Base-by-base conservation (phyloP, 2,329 filamentous ascomycete genomes). In the Colletotrichum cordylinicola region DNA sequence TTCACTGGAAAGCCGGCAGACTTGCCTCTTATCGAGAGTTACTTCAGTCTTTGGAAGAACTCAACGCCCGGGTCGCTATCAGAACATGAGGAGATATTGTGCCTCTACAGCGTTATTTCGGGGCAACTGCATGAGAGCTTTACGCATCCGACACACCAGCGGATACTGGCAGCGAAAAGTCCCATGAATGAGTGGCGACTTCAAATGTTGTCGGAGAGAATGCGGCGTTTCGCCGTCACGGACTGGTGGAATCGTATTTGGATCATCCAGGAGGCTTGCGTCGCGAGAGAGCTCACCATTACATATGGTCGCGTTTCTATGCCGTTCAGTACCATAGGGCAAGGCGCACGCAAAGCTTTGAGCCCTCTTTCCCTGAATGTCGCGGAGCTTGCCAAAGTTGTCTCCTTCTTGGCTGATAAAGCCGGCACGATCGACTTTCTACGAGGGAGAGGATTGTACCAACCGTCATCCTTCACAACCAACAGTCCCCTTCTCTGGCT, bases 251-350 rank as follows among this genome's bases (percentile, higher is more conserved):
- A 70, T 48, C 76, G 76, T 21, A 73, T 77, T 9, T 76, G 78
- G 78, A 65, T 78, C 5, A 61, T 80, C 1, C 79, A 79, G 33
- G 79, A 79, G 27, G 74, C 78, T 4, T 73, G 77, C 0, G 72
- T 78, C 18, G 75, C 77, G 2, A 55, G 27, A 31, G 31, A 24
- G 13, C 76, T 77, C 1, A 58, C 68, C 4, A 52, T 78, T 6
- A 48, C 21, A 3, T 77, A 70, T 10, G 77, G 77, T 5, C 66
- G 55, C 18, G 64, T 56, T 8, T 72, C 68, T 3, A 58, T 77
- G 8, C 68, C 68, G 7, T 77, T 77, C 29, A 8, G 5, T 2
- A 15, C 10, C 21, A 56, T 76, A 5, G 68, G 13, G 5, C 12
- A 33, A 2, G 74, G 65, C 2, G 18, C 39, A 8, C 15, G 9